Base-by-base conservation (phyloP, 345 rosid species). In the Angophora floribunda region DNA sequence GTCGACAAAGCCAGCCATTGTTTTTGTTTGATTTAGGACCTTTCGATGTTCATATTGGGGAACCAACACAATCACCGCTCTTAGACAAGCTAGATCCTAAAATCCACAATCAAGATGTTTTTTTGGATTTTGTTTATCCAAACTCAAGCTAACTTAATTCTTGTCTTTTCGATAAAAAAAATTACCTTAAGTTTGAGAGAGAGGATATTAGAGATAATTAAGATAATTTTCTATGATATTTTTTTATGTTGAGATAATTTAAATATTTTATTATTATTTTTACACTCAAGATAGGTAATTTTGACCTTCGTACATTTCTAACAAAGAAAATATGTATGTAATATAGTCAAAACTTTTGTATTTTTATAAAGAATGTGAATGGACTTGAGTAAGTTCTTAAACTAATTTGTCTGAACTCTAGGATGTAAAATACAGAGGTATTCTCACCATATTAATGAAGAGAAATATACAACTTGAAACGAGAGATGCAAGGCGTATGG, bases 291-390 rank as follows among this genome's bases (percentile, higher is more conserved):
- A 61, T 28, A 61, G 32, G 67, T 28, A 28, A 28, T 61, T 28
- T 61, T 28, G 15, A 61, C 67, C 32, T 61, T n/a, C 32, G 36
- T 14, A 63, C 75, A 28, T 14, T 63, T n/a, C 41, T 6, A 1
- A 28, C 9, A n/a, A 0, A n/a, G 41, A 63, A n/a, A 6, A 13
- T 0, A 52, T 0, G 13, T 63, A n/a, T n/a, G 75, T 63, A n/a
- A 13, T 14, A 12, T 41, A 63, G 2, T n/a, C 75, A 7, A 13
- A 14, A 32, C 3, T n/a, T 63, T 63, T 36, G 41, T 36, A 36
- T 36, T 36, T 36, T 36, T 36, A 36, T 36, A 36, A 36, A 36
- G 41, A 36, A 36, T 2, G 4, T 36, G 41, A 36, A 36, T 36
- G 41, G 41, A 36, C 4, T 36, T 36, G 41, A 36, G 41, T 36